Conservation (phyloP, 306 rosid genomes). For the Aeschynomene evenia region DNA sequence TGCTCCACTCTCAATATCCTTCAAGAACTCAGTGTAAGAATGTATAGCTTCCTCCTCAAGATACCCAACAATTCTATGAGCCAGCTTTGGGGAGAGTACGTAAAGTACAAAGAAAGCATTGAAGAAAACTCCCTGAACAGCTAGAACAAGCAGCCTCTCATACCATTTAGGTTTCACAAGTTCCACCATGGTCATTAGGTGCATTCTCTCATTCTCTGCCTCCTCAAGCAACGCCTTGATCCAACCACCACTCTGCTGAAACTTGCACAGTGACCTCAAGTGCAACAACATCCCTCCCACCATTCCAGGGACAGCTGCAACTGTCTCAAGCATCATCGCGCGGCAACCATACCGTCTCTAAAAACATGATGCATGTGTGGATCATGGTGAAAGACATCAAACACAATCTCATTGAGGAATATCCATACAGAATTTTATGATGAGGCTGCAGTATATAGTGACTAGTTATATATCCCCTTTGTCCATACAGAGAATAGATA, state of each 20-base stretch:
- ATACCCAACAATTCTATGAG: conserved; percentile 79
- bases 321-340: conserved; percentile 87
- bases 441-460: not conserved
- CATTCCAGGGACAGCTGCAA: conserved; percentile 86
- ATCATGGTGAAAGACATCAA: conserved; percentile 15
- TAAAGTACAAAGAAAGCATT: conserved; percentile 63
- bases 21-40: conserved; percentile 65
- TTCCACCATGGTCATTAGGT: conserved; percentile 82
- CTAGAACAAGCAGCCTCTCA: conserved; percentile 64
- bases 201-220: conserved; percentile 91
- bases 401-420: not conserved
- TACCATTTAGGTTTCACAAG: conserved; percentile 74
- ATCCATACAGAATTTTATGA: not conserved
- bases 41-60: conserved; percentile 75
- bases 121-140: conserved; percentile 88
- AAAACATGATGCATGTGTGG: not conserved
- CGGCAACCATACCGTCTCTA: conserved; percentile 78
- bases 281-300: conserved; percentile 83
- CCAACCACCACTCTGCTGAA: conserved; percentile 78
- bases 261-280: conserved; percentile 59
- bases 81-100: conserved; percentile 59
- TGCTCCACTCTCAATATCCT: conserved; percentile 54
- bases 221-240: conserved; percentile 81
- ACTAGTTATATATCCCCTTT: not conserved
- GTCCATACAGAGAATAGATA: not conserved